These are phyloP conservation scores for Parietichytrium sp. DNA, from an alignment of 108 stramenopile genomes.

Conservation along the genomic window DNA sequence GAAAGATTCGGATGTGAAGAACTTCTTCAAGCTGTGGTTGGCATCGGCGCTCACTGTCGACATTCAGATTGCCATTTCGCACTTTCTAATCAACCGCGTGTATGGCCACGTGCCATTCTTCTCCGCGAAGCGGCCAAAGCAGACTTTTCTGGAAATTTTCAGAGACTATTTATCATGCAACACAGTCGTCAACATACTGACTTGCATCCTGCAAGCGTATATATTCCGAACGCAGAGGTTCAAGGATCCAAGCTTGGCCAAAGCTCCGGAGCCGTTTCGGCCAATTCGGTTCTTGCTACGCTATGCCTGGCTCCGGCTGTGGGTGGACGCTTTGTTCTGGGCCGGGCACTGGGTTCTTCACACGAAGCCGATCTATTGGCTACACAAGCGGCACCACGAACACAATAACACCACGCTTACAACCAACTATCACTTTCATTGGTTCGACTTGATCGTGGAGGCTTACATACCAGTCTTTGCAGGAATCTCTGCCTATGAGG, in stretches of 20 bases:
- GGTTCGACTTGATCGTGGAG: constrained; percentile 28
- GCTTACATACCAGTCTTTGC: not conserved
- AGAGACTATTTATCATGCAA: constrained; percentile 23
- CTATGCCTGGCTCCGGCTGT: not conserved
- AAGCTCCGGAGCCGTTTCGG: not conserved
- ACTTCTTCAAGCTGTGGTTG: not conserved
- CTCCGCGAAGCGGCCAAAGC: not conserved
- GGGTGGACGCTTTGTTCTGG: constrained; percentile 15
- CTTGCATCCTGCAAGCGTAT: not conserved
- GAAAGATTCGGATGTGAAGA: not conserved
- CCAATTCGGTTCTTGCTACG: not conserved
- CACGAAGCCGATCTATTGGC: not conserved
- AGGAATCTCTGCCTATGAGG: not conserved
- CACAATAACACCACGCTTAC: not conserved
- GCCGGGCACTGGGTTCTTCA: not conserved
- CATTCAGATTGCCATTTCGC: not conserved
- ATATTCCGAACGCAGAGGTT: not conserved
- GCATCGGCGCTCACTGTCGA: not conserved
- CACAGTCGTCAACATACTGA: not conserved
- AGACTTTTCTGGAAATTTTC: not conserved
- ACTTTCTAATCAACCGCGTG: not conserved
- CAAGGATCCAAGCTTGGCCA: not conserved
- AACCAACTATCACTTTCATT: constrained; percentile 18
- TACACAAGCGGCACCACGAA: constrained; percentile 1
- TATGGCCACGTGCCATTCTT: constrained; percentile 18